These are phyloP conservation scores for Corchorus capsularis DNA, from an alignment of 345 rosid genomes.

Conservation along the genomic window DNA sequence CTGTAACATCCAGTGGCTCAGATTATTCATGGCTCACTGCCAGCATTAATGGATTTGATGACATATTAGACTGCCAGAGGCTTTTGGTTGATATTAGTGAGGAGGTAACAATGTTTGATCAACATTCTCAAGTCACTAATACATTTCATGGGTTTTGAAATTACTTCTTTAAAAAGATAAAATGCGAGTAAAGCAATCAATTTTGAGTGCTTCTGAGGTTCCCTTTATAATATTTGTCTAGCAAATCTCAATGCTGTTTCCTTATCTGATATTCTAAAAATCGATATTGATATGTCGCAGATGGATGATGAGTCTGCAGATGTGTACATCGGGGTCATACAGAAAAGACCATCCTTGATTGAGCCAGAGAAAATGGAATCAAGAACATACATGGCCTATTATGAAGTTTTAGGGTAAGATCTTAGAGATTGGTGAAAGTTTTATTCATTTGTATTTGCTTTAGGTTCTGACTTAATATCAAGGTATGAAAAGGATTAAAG, in stretches of 20 bases:
- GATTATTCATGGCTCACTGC: conserved; percentile 36
- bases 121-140: background rate
- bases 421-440: conserved; percentile 35
- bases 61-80: conserved; percentile 24
- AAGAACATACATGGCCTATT: conserved; percentile 54
- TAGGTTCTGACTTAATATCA: background rate
- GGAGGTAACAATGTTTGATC: background rate
- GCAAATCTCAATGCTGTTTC: background rate
- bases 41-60: conserved; percentile 24
- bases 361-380: conserved; percentile 48
- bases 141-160: background rate
- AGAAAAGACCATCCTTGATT: conserved; percentile 53
- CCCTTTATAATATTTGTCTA: background rate
- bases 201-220: background rate
- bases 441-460: background rate
- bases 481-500: background rate
- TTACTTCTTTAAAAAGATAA: background rate
- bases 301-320: conserved; percentile 26
- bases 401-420: conserved; percentile 61
- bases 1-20: conserved; percentile 22
- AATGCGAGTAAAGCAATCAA: background rate
- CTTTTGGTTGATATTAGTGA: conserved; percentile 29
- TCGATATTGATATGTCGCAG: background rate
- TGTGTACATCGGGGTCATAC: conserved; percentile 59
- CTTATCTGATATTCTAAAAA: background rate